Conservation (phyloP, 2,329 filamentous ascomycete genomes). For the Colletotrichum falcatum region DNA sequence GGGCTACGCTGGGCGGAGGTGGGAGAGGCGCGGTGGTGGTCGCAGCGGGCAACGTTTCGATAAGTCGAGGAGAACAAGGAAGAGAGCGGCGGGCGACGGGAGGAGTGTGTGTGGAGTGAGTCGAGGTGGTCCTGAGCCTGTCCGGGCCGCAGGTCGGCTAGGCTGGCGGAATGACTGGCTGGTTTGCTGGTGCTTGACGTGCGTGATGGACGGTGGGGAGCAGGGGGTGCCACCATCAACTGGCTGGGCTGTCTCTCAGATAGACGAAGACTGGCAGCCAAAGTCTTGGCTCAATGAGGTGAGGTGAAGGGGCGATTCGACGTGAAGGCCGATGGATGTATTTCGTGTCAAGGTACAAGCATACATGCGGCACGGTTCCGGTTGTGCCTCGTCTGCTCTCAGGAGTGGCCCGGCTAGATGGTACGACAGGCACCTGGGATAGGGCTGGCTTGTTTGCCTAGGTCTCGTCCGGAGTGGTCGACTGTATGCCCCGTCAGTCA, state of each 20-base stretch:
- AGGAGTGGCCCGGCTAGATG: slow-evolving; percentile 18
- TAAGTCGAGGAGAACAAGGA: slow-evolving; percentile 34
- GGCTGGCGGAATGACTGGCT: slow-evolving; percentile 33
- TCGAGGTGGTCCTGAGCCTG: slow-evolving; percentile 32
- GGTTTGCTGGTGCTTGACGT: slow-evolving; percentile 35
- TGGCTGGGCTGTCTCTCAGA: slow-evolving; percentile 36
- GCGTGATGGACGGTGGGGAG: slow-evolving; percentile 38
- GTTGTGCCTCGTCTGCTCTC: slow-evolving; percentile 20
- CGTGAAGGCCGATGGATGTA: slow-evolving; percentile 4
- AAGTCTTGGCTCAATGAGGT: slow-evolving; percentile 13
- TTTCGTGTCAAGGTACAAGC: slow-evolving; percentile 38
- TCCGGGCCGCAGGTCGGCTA: slow-evolving; percentile 24
- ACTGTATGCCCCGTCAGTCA: not conserved
- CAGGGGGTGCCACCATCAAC: slow-evolving; percentile 38
- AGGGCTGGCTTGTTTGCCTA: slow-evolving; percentile 33
- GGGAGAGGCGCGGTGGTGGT: slow-evolving; percentile 31
- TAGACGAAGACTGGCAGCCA: slow-evolving; percentile 27
- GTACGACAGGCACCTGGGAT: slow-evolving; percentile 22
- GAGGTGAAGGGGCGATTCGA: slow-evolving; percentile 23
- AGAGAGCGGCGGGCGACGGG: slow-evolving; percentile 26
- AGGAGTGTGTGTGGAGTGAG: slow-evolving; percentile 38
- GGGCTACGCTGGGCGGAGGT: slow-evolving; percentile 33
- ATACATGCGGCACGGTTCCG: slow-evolving; percentile 26
- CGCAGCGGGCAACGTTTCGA: slow-evolving; percentile 33
- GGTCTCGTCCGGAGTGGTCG: slow-evolving; percentile 32